Percentiles rank a stretch among this genome's conserved stretches.
Evolutionary conservation across 1,284 basidiomycete genomes (phyloP).

Genomic region (Tausonia pullulans): DNA sequence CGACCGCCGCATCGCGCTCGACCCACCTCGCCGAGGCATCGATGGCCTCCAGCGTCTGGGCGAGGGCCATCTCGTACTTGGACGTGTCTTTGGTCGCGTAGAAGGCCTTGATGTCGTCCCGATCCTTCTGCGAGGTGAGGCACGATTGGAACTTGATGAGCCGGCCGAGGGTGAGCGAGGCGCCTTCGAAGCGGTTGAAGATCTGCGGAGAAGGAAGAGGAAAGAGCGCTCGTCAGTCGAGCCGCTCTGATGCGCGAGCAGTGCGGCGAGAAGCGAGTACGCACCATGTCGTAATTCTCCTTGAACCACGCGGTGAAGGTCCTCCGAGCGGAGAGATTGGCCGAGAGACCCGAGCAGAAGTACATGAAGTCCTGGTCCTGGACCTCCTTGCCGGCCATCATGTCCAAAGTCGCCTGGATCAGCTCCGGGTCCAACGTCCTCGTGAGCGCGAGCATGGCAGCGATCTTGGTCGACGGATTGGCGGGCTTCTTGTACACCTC

Average conservation of each 20-base stretch:
- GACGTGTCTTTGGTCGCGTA: conserved; percentile 41
- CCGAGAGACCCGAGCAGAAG: conserved; percentile 6
- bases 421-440: conserved; percentile 37
- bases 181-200: conserved; percentile 19
- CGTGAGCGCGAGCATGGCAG: conserved; percentile 47
- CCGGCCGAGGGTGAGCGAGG: conserved; percentile 23
- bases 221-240: conserved; percentile 24
- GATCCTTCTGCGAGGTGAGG: conserved; percentile 59
- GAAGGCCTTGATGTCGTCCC: conserved; percentile 65
- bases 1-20: conserved; percentile 39
- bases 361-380: conserved; percentile 41
- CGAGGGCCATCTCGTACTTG: conserved; percentile 40
- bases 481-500: conserved; percentile 58
- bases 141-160: conserved; percentile 28
- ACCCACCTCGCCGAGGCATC: conserved; percentile 43
- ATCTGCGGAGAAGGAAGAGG: conserved; percentile 23
- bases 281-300: conserved; percentile 46
- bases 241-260: neutral
- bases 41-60: conserved; percentile 44
- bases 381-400: conserved; percentile 42
- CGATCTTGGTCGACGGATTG: conserved; percentile 57
- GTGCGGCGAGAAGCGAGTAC: neutral
- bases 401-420: conserved; percentile 49
- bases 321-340: conserved; percentile 1
- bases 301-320: conserved; percentile 61